Percentiles rank a stretch among this genome's conserved stretches.
phyloP scores from a whole-genome alignment of 768 basidiomycete genomes.

The Pleurotus eryngii region DNA sequence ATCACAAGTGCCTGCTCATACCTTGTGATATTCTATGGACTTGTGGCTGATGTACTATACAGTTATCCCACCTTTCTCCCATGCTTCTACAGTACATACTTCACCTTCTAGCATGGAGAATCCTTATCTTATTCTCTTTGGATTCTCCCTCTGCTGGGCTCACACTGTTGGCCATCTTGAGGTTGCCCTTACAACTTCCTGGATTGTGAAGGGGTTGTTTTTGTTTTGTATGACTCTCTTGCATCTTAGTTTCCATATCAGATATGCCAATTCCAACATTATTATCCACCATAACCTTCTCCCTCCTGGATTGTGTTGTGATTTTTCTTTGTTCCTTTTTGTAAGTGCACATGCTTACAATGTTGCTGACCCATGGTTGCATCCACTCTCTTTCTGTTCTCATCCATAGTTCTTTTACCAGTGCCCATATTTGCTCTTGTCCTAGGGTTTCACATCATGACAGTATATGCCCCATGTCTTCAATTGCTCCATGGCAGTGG shows the following conservation, averaged over 20 bases:
- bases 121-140: too few species aligned
- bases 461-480: constrained; percentile 28
- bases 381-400: constrained; percentile 6
- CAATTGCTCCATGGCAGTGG: constrained; percentile 10
- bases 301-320: background rate
- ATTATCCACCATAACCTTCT: constrained; percentile 12
- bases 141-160: too few species aligned
- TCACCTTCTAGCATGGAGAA: too few species aligned
- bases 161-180: too few species aligned
- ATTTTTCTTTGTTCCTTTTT: background rate
- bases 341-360: constrained; percentile 15
- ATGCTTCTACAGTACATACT: too few species aligned
- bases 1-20: too few species aligned
- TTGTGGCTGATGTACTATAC: too few species aligned
- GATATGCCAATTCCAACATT: constrained; percentile 11
- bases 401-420: constrained; percentile 15
- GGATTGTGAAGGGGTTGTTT: background rate
- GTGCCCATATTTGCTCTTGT: constrained; percentile 20
- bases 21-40: too few species aligned
- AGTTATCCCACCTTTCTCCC: too few species aligned
- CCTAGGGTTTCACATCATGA: constrained; percentile 18
- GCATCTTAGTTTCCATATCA: constrained; percentile 18
- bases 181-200: too few species aligned
- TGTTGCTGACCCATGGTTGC: constrained; percentile 8
- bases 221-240: constrained; percentile 13